phyloP scores from a whole-genome alignment of 192 early-diverging fungal genomes.

The Coemansia sp. region DNA sequence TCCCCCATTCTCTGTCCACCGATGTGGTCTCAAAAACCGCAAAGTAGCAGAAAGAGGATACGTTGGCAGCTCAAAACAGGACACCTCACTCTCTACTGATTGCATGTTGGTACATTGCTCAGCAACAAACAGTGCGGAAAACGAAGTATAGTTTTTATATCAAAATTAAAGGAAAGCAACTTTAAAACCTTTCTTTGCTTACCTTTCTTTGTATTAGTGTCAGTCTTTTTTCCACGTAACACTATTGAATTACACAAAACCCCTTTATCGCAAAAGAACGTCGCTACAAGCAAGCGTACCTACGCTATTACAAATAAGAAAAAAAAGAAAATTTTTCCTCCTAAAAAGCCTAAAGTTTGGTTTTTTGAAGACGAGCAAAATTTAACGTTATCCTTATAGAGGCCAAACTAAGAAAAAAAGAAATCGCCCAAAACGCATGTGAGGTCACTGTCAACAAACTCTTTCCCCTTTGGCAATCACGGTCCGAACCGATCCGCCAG shows the following conservation, averaged over 20 bases:
- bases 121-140: no score
- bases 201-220: background rate
- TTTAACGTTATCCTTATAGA: background rate
- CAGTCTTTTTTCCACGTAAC: background rate
- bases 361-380: background rate
- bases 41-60: background rate
- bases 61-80: background rate
- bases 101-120: no score
- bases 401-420: background rate
- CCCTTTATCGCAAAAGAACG: background rate
- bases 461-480: background rate
- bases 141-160: no score
- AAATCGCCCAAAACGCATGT: background rate
- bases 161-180: no score
- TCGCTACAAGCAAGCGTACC: background rate
- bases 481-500: background rate
- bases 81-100: no score
- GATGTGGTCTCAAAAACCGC: background rate
- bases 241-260: background rate
- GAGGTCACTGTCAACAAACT: background rate
- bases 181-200: no score
- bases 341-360: background rate
- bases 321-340: background rate
- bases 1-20: slow-evolving; percentile 2
- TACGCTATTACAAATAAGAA: background rate